Base-by-base conservation (phyloP, 1,139 yeast genomes). In the Neolecta irregularis region DNA sequence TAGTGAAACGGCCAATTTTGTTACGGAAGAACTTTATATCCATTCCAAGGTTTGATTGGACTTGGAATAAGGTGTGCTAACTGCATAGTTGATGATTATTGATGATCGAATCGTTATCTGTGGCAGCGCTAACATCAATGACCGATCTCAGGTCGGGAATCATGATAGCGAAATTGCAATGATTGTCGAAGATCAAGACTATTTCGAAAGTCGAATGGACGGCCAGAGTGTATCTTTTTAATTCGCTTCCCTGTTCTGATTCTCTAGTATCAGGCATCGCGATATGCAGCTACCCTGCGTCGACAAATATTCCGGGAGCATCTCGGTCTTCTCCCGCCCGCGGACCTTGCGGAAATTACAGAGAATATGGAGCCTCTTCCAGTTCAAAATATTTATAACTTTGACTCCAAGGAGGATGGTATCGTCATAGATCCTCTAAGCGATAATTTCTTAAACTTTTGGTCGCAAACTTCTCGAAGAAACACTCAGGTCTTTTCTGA, bases 91-190 rank as follows among this genome's bases (percentile, higher is more conserved):
- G 9, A 23, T 44, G 23, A 44, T 44, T 43, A 43, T 40, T 9
- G 46, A 44, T 26, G 46, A 44, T 26, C 25, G 30, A 8, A 30
- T 34, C n/a, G 41, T 40, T 11, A 19, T 44, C 6, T 39, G 43
- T 23, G 46, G 46, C 6, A 40, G 44, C 20, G 46, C 46, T n/a
- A 44, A 44, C 21, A 43, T 44, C 29, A 44, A 44, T 22, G 46
- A 44, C 9, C 38, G 46, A 17, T 34, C 41, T 12, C 40, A 42
- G 30, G 34, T 34, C 1, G 46, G 46, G 6, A 40, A 43, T 24
- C 46, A 43, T 24, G 46, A 43, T 26, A 33, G 39, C 24, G 46
- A 43, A 30, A 43, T 43, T 15, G 42, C 44, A 9, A 37, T 43
- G 35, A 38, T 43, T 15, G 32, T 42, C 12, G 43, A 43, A 13